Evolutionary conservation across 2,329 filamentous ascomycete genomes (phyloP), one percentile per base, ranked within the genome.

Genomic region (Alternaria arbusti): DNA sequence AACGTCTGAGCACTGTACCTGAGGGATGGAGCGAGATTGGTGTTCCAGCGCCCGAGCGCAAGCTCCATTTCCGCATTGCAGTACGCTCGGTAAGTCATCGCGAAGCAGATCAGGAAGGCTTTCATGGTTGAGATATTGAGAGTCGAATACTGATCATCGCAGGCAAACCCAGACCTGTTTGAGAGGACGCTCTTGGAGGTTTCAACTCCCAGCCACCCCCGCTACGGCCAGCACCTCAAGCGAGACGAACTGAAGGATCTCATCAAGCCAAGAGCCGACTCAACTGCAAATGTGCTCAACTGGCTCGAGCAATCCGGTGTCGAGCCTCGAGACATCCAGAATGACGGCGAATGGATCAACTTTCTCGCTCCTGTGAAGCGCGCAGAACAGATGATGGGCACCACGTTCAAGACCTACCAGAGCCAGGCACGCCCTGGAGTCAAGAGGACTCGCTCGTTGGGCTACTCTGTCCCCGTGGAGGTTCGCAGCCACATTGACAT

Each of bases 211-310:
- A 83, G 82, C 26, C 84, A 89, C 68, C 77, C 82, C 2, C 82
- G 79, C 20, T 91, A 91, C 74, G 89, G 89, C 36, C 81, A 85
- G 69, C 87, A 91, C 70, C 79, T 91, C 78, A 87, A 85, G 61
- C 85, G 85, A n/a, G 84, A 88, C 32, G 84, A 90, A 69, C 76
- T 91, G 36, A 84, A 85, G 28, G 79, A 81, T 1, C 82, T 87
- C 58, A 79, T 89, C 43, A 85, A 85, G 17, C 87, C 88, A 0
- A 78, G 82, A 4, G 74, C 80, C 1, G 80, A 84, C 22, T 84
- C 85, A 4, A 83, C 84, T 13, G 73, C 81, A 26, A 81, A 81
- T 3, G 83, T 91, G 17, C 66, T 86, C 4, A 73, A 77, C 7
- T 91, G 89, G 89, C 81, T 91, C 13, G 70, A 79, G 28, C 72